Percentiles rank a stretch among this genome's conserved stretches.
These are phyloP conservation scores for Talaromyces liani DNA, from an alignment of 495 filamentous ascomycete species.

Conservation along the genomic window DNA sequence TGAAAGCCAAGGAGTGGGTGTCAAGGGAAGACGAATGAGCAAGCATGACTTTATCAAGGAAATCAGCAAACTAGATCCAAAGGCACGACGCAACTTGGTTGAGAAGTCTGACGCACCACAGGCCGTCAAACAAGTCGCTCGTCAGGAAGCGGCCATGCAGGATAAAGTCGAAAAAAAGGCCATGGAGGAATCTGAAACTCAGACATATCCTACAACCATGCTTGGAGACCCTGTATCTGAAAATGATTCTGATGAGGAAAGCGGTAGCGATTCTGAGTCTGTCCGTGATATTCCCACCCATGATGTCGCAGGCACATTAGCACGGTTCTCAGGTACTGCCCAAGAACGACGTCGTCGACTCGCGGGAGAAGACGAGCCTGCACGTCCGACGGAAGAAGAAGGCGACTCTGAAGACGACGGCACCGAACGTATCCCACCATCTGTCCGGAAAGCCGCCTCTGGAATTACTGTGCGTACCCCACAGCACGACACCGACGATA, in stretches of 20 bases:
- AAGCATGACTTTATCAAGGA: slow-evolving; percentile 88
- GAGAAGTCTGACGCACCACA: slow-evolving; percentile 28
- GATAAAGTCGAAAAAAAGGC: slow-evolving; percentile 2
- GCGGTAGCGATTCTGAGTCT: slow-evolving; percentile 24
- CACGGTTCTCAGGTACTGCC: slow-evolving; percentile 38
- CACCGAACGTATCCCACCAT: slow-evolving; percentile 46
- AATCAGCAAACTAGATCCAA: slow-evolving; percentile 73
- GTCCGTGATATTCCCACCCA: slow-evolving; percentile 30
- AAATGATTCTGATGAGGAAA: slow-evolving; percentile 19
- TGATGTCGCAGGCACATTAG: slow-evolving; percentile 37
- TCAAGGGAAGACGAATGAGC: slow-evolving; percentile 67
- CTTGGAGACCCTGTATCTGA: slow-evolving; percentile 8
- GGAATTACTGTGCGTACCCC: slow-evolving; percentile 14
- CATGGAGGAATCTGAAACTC: not conserved
- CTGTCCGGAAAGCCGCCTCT: slow-evolving; percentile 7
- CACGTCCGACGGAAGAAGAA: not conserved
- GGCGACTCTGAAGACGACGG: slow-evolving; percentile 53
- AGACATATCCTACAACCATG: not conserved
- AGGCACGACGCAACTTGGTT: slow-evolving; percentile 61
- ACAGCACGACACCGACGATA: slow-evolving; percentile 29
- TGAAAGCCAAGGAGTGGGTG: slow-evolving; percentile 22
- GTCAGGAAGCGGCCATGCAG: slow-evolving; percentile 3
- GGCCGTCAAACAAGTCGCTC: slow-evolving; percentile 5
- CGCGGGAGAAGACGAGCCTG: slow-evolving; percentile 12
- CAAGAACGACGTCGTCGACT: slow-evolving; percentile 42